Base-by-base conservation (phyloP, 2,329 filamentous ascomycete species). In the Elsinoe arachidis region DNA sequence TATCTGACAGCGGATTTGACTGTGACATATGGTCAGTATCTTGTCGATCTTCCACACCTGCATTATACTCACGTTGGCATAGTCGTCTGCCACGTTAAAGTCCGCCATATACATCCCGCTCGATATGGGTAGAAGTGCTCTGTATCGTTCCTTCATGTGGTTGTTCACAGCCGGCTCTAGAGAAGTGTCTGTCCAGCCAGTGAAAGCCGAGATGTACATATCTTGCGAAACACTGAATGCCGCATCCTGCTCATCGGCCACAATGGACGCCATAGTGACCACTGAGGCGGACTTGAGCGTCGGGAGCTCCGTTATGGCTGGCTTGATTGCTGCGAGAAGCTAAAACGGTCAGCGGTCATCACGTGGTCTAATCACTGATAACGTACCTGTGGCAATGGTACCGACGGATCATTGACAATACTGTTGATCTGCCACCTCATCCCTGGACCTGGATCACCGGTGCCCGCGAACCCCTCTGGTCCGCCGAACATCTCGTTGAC, bases 381-480 rank as follows among this genome's bases (percentile, higher is more conserved):
- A 39, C 37, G 7, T 26, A 46, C 41, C 9, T 46, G n/a, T 11
- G 41, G 41, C 19, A 46, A 17, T 7, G 41, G 41, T 19, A 46
- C 41, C 21, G 19, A 23, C 26, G 41, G 41, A n/a, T 46, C 41
- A 26, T 46, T 46, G 11, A 46, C 21, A n/a, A 46, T 46, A n/a
- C 41, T 46, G 41, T 46, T 46, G 21, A 46, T 30, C 41, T 46
- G 41, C 41, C 41, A 46, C 17, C 41, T 19, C 41, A 46, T 46
- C 11, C 41, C 41, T 26, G 41, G 41, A 12, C 41, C 41, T 11
- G 41, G 41, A 17, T 46, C 41, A 12, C 41, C 41, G 26, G 41
- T 23, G 10, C 41, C 41, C 26, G 41, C 41, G n/a, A 46, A 46
- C 4, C 41, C 41, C 12, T 46, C 41, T 26, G 41, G 41, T n/a